Percentiles rank a stretch among this genome's conserved stretches.
phyloP scores from a whole-genome alignment of 2,329 filamentous ascomycete species.

The Aaosphaeria arxii region DNA sequence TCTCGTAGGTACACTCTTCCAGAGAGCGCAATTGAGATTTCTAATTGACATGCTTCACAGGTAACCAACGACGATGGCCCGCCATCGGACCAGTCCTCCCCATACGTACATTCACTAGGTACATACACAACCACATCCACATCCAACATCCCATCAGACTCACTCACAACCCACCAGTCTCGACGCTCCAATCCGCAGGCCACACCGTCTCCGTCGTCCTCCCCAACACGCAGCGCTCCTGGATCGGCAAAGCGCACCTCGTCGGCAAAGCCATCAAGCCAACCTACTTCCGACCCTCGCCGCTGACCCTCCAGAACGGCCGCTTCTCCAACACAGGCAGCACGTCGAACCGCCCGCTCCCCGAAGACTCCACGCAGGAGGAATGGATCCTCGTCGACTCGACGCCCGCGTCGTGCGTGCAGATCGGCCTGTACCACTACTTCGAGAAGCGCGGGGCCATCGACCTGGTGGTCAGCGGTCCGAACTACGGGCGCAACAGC shows the following conservation, averaged over 20 bases:
- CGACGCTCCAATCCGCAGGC: conserved; percentile 57
- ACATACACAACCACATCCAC: background rate
- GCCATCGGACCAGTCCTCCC: conserved; percentile 48
- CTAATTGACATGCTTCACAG: conserved; percentile 20
- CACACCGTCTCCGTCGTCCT: conserved; percentile 90
- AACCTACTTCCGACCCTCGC: conserved; percentile 72
- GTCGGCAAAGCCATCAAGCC: conserved; percentile 85
- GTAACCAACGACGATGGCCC: conserved; percentile 53
- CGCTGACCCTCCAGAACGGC: conserved; percentile 39
- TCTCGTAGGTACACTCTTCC: conserved; percentile 24
- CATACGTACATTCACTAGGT: conserved; percentile 46
- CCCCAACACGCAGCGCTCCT: conserved; percentile 87
- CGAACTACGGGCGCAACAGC: conserved; percentile 51
- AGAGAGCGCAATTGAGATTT: background rate
- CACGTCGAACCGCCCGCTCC: conserved; percentile 31
- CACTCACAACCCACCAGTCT: conserved; percentile 35
- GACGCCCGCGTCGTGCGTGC: conserved; percentile 49
- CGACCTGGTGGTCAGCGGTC: conserved; percentile 49
- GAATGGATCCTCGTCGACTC: conserved; percentile 52
- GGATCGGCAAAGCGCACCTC: conserved; percentile 98
- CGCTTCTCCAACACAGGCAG: conserved; percentile 37
- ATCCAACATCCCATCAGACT: conserved; percentile 29
- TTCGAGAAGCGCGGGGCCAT: conserved; percentile 43
- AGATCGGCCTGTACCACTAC: conserved; percentile 48
- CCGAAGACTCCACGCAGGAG: conserved; percentile 30